Evolutionary conservation across 1,284 basidiomycete genomes (phyloP), one percentile per base, ranked within the genome.

Genomic region (Rhodotorula sp.): DNA sequence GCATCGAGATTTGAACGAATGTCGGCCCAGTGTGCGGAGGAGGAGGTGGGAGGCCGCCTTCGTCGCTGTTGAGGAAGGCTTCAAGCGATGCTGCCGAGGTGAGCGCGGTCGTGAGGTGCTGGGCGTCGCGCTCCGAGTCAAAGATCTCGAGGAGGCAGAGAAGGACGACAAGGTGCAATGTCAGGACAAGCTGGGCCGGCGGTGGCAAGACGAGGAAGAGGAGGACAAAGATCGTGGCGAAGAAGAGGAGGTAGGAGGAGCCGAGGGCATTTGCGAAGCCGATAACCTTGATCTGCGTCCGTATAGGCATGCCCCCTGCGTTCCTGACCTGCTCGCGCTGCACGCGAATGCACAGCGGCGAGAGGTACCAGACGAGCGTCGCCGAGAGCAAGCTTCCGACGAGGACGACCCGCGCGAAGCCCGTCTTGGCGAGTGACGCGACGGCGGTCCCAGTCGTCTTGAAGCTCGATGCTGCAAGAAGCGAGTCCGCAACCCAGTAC

Each of bases 221-320:
- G 32, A 90, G 66, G 20, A 84, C 82, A 60, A 94, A 86, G 52
- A 84, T 81, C 36, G 90, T 83, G 27, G 85, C 83, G 83, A 89
- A 87, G 77, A 96, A 90, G 56, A 97, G 82, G 62, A 94, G 81
- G 79, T 93, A 96, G 0, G 89, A 87, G 27, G 92, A 88, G 5
- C 94, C 96, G 75, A 89, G 92, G 0, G 90, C 87, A 79, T 99
- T 98, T 0, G 90, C 90, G 77, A 90, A 96, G 0, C 95, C 94
- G 2, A 93, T 81, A 0, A 98, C 85, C 27, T 85, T 85, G 60
- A 93, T 85, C 76, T 86, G 82, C 19, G 78, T 79, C 65, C 81
- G 84, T 3, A 53, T 29, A 4, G 62, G 53, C 66, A 74, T 74
- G 65, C 68, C 80, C 11, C 77, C 72, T 56, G 79, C 77, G 64